phyloP scores from a whole-genome alignment of 768 basidiomycete species.

The Lentinula edodes region DNA sequence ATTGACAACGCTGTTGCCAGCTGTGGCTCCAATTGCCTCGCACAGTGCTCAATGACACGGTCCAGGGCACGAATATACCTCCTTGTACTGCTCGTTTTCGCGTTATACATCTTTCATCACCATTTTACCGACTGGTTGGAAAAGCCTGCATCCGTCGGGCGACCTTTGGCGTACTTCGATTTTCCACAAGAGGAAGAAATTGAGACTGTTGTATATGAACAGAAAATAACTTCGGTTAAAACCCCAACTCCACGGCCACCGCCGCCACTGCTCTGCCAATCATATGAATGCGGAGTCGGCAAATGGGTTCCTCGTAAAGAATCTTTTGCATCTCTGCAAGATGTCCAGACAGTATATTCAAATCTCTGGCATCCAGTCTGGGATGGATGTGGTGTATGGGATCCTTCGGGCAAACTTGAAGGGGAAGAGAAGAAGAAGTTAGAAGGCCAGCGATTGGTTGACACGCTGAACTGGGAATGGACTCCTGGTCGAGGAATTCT shows the following conservation, averaged over 20 bases:
- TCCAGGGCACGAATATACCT: neutral
- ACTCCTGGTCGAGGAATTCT: conserved; percentile 18
- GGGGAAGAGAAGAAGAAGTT: conserved; percentile 13
- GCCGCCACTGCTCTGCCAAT: neutral
- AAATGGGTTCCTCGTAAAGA: conserved; percentile 20
- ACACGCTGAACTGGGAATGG: conserved; percentile 27
- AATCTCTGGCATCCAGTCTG: conserved; percentile 20
- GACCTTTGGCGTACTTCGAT: neutral
- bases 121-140: neutral
- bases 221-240: neutral
- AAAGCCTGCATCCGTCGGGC: neutral
- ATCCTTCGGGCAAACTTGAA: conserved; percentile 2
- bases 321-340: conserved; percentile 15
- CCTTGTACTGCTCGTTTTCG: neutral
- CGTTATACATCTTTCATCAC: neutral
- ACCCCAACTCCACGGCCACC: neutral
- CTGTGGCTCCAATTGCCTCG: neutral
- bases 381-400: conserved; percentile 21
- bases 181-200: neutral
- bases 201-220: neutral
- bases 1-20: too few relatives aligned
- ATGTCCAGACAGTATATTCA: conserved; percentile 19
- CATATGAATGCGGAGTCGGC: conserved; percentile 19
- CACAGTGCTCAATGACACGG: neutral
- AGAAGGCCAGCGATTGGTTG: conserved; percentile 21